phyloP scores from a whole-genome alignment of 352 stramenopile genomes.

The Pythium periplocum region DNA sequence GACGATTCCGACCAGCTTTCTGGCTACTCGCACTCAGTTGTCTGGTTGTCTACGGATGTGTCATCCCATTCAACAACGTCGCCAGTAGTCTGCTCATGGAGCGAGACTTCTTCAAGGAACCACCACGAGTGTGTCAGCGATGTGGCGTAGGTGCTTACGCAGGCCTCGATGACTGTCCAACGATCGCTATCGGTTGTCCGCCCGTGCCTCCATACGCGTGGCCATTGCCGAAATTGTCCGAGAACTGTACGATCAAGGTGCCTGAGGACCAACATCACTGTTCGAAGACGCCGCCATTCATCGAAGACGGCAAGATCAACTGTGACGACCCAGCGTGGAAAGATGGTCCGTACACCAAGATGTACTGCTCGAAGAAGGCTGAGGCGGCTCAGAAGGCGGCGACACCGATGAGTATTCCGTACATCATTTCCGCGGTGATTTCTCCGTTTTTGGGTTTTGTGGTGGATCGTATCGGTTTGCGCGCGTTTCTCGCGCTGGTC shows the following conservation, averaged over 20 bases:
- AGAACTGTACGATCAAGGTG: slow-evolving; percentile 65
- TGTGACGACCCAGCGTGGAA: slow-evolving; percentile 72
- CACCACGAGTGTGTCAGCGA: slow-evolving; percentile 34
- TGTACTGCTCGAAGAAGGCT: slow-evolving; percentile 58
- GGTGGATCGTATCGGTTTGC: slow-evolving; percentile 86
- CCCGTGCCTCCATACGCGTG: slow-evolving; percentile 66
- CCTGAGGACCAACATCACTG: slow-evolving; percentile 60
- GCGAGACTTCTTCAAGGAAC: slow-evolving; percentile 82
- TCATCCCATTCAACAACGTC: slow-evolving; percentile 94
- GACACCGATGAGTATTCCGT: slow-evolving; percentile 91
- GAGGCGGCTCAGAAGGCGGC: slow-evolving; percentile 60
- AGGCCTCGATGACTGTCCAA: slow-evolving; percentile 39
- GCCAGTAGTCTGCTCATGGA: slow-evolving; percentile 90
- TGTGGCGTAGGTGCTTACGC: slow-evolving; percentile 59
- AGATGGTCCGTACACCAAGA: slow-evolving; percentile 42
- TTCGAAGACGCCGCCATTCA: slow-evolving; percentile 44
- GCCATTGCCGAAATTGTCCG: slow-evolving; percentile 61
- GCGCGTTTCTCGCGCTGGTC: slow-evolving; percentile 75
- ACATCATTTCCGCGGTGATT: slow-evolving; percentile 87
- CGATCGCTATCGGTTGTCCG: slow-evolving; percentile 45
- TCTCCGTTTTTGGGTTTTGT: slow-evolving; percentile 88
- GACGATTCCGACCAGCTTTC: slow-evolving; percentile 80
- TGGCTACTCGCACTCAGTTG: slow-evolving; percentile 89
- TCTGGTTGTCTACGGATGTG: slow-evolving; percentile 90
- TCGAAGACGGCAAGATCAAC: slow-evolving; percentile 71